phyloP scores from a whole-genome alignment of 495 filamentous ascomycete species.

The Trichoderma erinaceum region DNA sequence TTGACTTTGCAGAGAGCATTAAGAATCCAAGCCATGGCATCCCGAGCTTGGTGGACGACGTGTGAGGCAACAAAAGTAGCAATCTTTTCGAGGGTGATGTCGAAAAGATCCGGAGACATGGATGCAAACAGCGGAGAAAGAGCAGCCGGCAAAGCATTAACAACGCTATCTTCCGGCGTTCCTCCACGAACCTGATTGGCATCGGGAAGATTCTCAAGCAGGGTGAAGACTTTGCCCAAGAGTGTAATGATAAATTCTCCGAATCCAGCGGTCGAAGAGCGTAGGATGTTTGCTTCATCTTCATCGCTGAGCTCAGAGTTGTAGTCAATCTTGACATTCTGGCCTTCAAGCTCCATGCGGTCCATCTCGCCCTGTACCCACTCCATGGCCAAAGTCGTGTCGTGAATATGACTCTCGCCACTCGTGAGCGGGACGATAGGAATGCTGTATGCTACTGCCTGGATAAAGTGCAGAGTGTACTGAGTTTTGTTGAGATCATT shows the following conservation, averaged over 20 bases:
- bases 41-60: conserved; percentile 93
- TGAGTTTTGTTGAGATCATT: conserved; percentile 97
- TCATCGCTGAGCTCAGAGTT: conserved; percentile 71
- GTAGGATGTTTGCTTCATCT: conserved; percentile 81
- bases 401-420: conserved; percentile 60
- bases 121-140: conserved; percentile 86
- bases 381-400: conserved; percentile 74
- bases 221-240: conserved; percentile 87
- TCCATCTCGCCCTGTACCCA: conserved; percentile 95
- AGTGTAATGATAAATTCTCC: conserved; percentile 87
- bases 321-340: conserved; percentile 80
- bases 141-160: conserved; percentile 90
- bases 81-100: conserved; percentile 85
- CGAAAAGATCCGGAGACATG: conserved; percentile 88
- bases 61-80: conserved; percentile 89
- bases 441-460: conserved; percentile 89
- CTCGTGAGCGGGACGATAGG: conserved; percentile 80
- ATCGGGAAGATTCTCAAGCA: conserved; percentile 93
- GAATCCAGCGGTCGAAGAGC: conserved; percentile 93
- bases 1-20: conserved; percentile 92
- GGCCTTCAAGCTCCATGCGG: conserved; percentile 85
- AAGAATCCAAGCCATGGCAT: conserved; percentile 98
- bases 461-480: conserved; percentile 89
- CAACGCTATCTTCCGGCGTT: conserved; percentile 92
- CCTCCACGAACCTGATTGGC: conserved; percentile 76